Conservation (phyloP, 768 basidiomycete species). For the Kwoniella sp. region DNA sequence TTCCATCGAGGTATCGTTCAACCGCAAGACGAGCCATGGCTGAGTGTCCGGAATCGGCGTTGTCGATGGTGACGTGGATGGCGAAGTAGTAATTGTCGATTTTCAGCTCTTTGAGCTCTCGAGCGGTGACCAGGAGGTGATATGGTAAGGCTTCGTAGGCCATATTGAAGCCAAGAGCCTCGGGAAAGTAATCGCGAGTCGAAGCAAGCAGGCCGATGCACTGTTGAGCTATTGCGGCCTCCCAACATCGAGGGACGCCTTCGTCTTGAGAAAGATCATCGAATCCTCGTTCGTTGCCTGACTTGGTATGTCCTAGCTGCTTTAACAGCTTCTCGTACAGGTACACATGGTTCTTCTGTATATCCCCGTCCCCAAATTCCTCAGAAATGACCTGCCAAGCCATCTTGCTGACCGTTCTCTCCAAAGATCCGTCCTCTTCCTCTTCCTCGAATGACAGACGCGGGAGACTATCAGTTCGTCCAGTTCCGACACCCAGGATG, state of each 20-base stretch:
- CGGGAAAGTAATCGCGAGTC: slow-evolving; percentile 42
- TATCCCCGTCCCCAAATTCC: slow-evolving; percentile 53
- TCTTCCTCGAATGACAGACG: not conserved
- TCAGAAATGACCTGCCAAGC: slow-evolving; percentile 54
- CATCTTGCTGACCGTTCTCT: slow-evolving; percentile 38
- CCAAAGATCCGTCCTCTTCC: slow-evolving; percentile 1
- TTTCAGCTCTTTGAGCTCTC: slow-evolving; percentile 45
- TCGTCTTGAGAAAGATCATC: slow-evolving; percentile 40
- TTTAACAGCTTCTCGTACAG: slow-evolving; percentile 44
- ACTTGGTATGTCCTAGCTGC: slow-evolving; percentile 21
- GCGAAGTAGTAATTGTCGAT: slow-evolving; percentile 53
- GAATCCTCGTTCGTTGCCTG: slow-evolving; percentile 34
- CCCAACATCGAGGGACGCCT: slow-evolving; percentile 47
- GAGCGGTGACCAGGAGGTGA: slow-evolving; percentile 47
- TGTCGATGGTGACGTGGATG: slow-evolving; percentile 52
- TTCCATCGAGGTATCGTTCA: slow-evolving; percentile 41
- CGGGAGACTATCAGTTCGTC: slow-evolving; percentile 3
- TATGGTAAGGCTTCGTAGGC: slow-evolving; percentile 51
- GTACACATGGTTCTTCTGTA: slow-evolving; percentile 47
- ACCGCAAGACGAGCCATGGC: slow-evolving; percentile 46
- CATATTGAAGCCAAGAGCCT: slow-evolving; percentile 54
- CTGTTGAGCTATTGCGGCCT: slow-evolving; percentile 49
- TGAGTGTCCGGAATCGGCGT: slow-evolving; percentile 48
- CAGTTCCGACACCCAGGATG: slow-evolving; percentile 31
- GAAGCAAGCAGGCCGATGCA: slow-evolving; percentile 46